A percentile compares a stretch with the other conserved stretches of the same genome.
Conservation (phyloP, 495 filamentous ascomycete species). For the Umbilicaria muhlenbergii region DNA sequence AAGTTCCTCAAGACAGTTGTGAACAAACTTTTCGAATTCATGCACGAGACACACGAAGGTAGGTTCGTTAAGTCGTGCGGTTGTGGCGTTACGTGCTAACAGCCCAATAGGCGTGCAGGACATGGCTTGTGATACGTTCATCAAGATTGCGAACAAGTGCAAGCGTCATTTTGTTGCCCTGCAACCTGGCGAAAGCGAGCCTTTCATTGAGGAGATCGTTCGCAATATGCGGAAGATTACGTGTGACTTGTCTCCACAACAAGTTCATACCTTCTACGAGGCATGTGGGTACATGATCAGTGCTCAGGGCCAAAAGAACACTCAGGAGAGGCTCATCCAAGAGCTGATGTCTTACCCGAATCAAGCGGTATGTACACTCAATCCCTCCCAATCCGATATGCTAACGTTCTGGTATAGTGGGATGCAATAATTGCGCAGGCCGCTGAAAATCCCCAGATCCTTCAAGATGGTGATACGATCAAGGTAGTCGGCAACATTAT, state of each 20-base stretch:
- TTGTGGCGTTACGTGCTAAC: constrained; percentile 14
- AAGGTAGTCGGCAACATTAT: constrained; percentile 98
- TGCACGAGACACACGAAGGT: constrained; percentile 99
- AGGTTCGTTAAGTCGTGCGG: constrained; percentile 12
- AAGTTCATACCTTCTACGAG: constrained; percentile 98
- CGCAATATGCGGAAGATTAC: constrained; percentile 90
- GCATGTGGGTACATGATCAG: constrained; percentile 99
- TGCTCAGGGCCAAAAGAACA: constrained; percentile 81
- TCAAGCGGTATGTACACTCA: constrained; percentile 36
- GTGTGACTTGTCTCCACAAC: constrained; percentile 82
- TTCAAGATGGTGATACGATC: constrained; percentile 87
- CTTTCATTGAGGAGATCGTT: constrained; percentile 98
- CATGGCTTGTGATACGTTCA: constrained; percentile 99
- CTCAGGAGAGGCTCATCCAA: constrained; percentile 77
- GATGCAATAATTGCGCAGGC: constrained; percentile 80
- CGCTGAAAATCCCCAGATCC: constrained; percentile 59
- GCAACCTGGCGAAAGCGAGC: constrained; percentile 84
- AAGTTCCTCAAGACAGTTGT: constrained; percentile 99
- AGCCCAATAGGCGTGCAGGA: constrained; percentile 69
- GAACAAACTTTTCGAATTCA: constrained; percentile 99
- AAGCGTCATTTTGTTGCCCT: constrained; percentile 91
- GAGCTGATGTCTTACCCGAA: constrained; percentile 93
- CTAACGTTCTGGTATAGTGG: constrained; percentile 37
- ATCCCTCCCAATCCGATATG: neutral
- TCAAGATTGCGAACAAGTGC: constrained; percentile 98